These are phyloP conservation scores for Zymoseptoria tritici DNA, from an alignment of 2,329 filamentous ascomycete genomes.

Conservation along the genomic window DNA sequence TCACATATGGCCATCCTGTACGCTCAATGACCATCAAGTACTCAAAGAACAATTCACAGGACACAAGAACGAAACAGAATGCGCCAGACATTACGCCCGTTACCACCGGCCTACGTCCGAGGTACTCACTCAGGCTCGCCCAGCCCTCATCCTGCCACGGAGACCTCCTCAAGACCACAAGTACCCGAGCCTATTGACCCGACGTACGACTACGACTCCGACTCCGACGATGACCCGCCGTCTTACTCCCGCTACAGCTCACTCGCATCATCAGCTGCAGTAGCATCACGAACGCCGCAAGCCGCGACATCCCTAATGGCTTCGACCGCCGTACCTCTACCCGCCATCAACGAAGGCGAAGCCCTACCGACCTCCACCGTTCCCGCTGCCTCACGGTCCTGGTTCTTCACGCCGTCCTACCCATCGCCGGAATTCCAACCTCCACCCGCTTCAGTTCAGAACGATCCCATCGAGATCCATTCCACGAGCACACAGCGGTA, in stretches of 20 bases:
- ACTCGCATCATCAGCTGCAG: not conserved
- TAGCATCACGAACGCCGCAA: not conserved
- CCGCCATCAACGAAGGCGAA: too few species aligned
- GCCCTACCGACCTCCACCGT: not conserved
- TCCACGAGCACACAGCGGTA: not conserved
- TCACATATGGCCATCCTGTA: not conserved
- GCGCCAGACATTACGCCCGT: not conserved
- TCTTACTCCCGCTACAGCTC: not conserved
- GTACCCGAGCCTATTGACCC: not conserved
- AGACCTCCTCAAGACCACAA: not conserved
- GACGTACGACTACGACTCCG: not conserved
- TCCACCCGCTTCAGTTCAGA: not conserved
- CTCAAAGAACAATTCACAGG: not conserved
- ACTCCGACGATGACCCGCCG: not conserved
- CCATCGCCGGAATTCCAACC: not conserved
- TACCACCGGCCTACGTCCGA: not conserved
- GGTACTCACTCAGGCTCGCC: not conserved
- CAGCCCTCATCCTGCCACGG: not conserved
- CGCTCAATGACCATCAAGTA: too few species aligned
- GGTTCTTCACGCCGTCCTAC: not conserved
- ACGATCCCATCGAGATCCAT: not conserved
- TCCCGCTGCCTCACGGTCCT: not conserved
- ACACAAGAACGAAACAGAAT: not conserved
- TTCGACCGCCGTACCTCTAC: not conserved
- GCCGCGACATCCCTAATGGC: not conserved